Evolutionary conservation across 2,329 filamentous ascomycete genomes (phyloP).

Genomic region (Calonectria honghensis): DNA sequence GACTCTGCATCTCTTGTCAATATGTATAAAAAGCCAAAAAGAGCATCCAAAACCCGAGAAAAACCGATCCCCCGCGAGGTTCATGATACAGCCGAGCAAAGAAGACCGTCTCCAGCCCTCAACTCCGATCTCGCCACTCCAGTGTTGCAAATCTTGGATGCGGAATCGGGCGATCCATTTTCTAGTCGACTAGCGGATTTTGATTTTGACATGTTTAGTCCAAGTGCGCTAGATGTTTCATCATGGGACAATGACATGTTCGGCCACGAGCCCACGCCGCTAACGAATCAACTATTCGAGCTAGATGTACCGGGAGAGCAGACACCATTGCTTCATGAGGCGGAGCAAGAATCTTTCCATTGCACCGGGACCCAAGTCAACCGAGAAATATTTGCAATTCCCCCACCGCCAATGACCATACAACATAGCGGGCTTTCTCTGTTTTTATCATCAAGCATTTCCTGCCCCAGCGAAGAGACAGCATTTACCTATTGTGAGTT

Average conservation of each 20-base stretch:
- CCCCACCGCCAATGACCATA: neutral
- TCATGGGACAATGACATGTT: neutral
- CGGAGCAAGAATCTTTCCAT: neutral
- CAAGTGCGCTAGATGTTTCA: neutral
- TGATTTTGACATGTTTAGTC: neutral
- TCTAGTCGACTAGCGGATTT: neutral
- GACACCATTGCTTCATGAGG: neutral
- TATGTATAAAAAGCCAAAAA: neutral
- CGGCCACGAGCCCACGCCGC: neutral
- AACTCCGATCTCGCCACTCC: neutral
- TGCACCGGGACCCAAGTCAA: neutral
- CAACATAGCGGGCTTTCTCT: neutral
- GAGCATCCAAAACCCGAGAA: neutral
- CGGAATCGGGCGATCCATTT: neutral
- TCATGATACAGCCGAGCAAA: neutral
- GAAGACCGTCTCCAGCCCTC: neutral
- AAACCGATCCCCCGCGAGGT: neutral
- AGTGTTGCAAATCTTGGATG: neutral
- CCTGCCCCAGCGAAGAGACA: conserved; percentile 14
- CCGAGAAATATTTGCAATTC: neutral
- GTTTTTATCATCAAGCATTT: neutral
- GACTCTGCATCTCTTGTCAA: neutral
- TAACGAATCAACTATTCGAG: neutral
- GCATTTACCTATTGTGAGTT: conserved; percentile 33
- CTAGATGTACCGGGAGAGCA: neutral